Conservation (phyloP, 805 yeast species). For the Metschnikowia lachancei region DNA sequence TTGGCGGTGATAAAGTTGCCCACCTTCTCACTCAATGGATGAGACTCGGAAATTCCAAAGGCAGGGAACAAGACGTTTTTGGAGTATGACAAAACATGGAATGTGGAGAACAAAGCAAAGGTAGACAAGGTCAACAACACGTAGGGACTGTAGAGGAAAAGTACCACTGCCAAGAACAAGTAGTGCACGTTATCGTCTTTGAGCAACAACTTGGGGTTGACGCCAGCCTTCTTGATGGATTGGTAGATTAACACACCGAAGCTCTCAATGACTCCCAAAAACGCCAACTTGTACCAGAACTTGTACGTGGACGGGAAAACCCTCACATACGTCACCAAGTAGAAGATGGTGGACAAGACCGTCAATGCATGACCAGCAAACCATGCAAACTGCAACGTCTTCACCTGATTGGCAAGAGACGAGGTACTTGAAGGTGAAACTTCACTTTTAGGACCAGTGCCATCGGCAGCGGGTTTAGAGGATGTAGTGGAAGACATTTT, state of each 20-base stretch:
- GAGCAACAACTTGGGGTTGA: conserved; percentile 23
- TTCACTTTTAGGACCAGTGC: conserved; percentile 5
- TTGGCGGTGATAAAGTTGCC: conserved; percentile 34
- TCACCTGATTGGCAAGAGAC: conserved; percentile 5
- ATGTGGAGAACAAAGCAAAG: conserved; percentile 70
- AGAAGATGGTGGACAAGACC: conserved; percentile 30
- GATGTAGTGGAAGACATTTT: conserved; percentile 2
- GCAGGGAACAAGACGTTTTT: conserved; percentile 67
- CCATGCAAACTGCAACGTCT: conserved; percentile 74
- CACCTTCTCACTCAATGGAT: conserved; percentile 38
- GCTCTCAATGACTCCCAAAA: conserved; percentile 64
- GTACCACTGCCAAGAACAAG: conserved; percentile 53
- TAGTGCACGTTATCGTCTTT: conserved; percentile 73
- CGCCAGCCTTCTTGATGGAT: conserved; percentile 32
- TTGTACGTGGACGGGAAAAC: conserved; percentile 25
- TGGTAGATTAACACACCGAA: conserved; percentile 77
- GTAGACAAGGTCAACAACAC: conserved; percentile 66
- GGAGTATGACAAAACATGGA: conserved; percentile 75
- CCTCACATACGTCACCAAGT: conserved; percentile 32
- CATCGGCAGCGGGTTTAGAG: not conserved
- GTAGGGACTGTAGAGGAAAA: conserved; percentile 51
- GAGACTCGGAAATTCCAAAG: conserved; percentile 35
- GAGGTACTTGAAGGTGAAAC: not conserved
- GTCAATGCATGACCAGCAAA: conserved; percentile 48
- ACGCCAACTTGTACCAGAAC: conserved; percentile 56